These are phyloP conservation scores for Linderniella brevidens DNA, from an alignment of 257 asterid genomes.

Conservation along the genomic window DNA sequence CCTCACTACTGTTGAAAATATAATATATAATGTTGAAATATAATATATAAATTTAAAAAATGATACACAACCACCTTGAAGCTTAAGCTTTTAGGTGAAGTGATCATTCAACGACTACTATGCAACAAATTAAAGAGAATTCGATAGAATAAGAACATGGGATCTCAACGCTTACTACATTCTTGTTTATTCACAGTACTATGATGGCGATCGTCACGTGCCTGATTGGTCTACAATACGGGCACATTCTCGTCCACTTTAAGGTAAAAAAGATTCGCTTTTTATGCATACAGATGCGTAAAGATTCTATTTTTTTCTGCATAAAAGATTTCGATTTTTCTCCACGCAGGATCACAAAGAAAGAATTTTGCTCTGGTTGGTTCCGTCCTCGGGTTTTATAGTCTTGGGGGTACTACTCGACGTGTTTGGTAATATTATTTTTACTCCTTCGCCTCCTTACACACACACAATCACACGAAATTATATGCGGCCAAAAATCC, in stretches of 20 bases:
- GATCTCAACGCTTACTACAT: constrained; percentile 7
- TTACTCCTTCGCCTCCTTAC: neutral
- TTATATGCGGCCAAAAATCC: neutral
- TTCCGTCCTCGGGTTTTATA: constrained; percentile 26
- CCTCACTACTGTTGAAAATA: too few relatives aligned
- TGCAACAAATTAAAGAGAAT: too few relatives aligned
- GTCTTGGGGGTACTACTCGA: constrained; percentile 25
- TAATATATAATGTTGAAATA: too few relatives aligned
- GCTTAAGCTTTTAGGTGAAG: too few relatives aligned
- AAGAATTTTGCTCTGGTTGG: constrained; percentile 41
- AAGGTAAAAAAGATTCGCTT: constrained; percentile 22
- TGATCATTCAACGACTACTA: too few relatives aligned
- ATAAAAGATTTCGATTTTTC: constrained; percentile 2
- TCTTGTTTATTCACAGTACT: constrained; percentile 26
- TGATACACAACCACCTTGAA: too few relatives aligned
- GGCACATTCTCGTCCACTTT: constrained; percentile 46
- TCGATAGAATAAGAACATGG: neutral
- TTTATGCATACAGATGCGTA: too few relatives aligned
- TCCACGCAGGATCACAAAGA: constrained; percentile 45
- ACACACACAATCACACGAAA: too few relatives aligned
- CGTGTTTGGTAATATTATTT: constrained; percentile 25
- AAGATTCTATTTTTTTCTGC: neutral
- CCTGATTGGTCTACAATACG: constrained; percentile 50
- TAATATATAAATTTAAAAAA: too few relatives aligned
- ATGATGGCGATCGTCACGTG: constrained; percentile 51